phyloP scores from a whole-genome alignment of 2,329 filamentous ascomycete species.

The Plectosphaerella sp. region DNA sequence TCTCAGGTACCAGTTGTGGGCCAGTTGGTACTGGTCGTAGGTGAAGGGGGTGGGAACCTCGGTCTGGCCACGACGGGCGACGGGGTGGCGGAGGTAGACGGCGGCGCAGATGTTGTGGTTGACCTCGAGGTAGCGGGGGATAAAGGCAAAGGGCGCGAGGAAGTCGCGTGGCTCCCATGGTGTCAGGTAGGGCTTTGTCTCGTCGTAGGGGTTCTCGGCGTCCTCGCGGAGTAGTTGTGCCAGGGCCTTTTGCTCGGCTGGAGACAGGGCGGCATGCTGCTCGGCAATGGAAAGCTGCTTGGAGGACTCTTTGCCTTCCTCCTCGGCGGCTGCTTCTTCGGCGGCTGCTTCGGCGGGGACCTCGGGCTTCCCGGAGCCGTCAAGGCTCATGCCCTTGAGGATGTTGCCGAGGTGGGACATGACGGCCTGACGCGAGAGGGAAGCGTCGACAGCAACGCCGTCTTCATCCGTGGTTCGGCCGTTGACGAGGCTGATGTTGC shows the following conservation, averaged over 20 bases:
- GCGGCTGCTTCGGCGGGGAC: conserved; percentile 5
- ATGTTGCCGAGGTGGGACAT: conserved; percentile 51
- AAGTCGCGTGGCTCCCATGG: conserved; percentile 85
- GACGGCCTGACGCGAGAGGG: conserved; percentile 33
- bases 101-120: conserved; percentile 96
- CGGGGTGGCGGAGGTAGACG: conserved; percentile 90
- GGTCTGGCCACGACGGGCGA: conserved; percentile 73
- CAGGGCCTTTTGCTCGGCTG: conserved; percentile 50
- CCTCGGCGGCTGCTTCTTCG: conserved; percentile 1
- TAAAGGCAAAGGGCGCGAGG: conserved; percentile 91
- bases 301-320: background rate
- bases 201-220: conserved; percentile 72
- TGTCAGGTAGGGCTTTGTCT: conserved; percentile 77
- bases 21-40: conserved; percentile 67
- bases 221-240: conserved; percentile 56
- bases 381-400: conserved; percentile 39
- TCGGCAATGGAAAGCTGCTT: conserved; percentile 8
- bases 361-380: conserved; percentile 21
- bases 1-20: conserved; percentile 91
- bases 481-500: conserved; percentile 53
- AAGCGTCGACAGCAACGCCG: conserved; percentile 30
- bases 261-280: conserved; percentile 25
- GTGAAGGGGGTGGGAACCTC: conserved; percentile 84
- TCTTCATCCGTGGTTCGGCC: conserved; percentile 25
- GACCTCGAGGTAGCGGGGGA: conserved; percentile 92